Base-by-base conservation (phyloP, 805 yeast species). In the Ogataea salicorniae region DNA sequence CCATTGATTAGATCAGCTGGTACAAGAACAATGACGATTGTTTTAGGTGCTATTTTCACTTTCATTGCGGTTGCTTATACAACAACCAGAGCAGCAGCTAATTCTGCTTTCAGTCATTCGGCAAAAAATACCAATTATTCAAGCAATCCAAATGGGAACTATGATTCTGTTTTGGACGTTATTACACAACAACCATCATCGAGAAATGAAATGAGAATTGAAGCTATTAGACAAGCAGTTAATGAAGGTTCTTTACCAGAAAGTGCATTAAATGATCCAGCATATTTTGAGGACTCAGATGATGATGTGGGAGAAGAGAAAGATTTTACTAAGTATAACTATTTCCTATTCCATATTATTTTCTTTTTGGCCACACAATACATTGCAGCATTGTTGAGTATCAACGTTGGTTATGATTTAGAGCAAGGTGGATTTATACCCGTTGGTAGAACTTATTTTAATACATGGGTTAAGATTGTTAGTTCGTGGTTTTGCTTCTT, bases 291-390 rank as follows among this genome's bases (percentile, higher is more conserved):
- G 38, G 72, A 67, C 37, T 77, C 69, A 4, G 60, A 53, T 17
- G 69, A 64, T 36, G 76, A 68, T 18, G 71, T 69, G 18, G 89
- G 83, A 52, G 87, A 81, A 42, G 87, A 83, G 54, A 66, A 74
- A 50, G 66, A 68, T 41, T 71, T 75, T 41, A 88, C 92, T 1
- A 84, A 83, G 62, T 91, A 91, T 70, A 89, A 87, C 66, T 91
- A 91, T 66, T 74, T 88, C 6, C 69, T 92, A 41, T 94, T 94
- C 75, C 99, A 94, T 65, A 63, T 92, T 33, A 87, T 94, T 29
- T 94, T 94, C 74, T 83, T 94, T 64, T 72, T 94, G 51, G 99
- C 99, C 0, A 92, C 99, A 1, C 98, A 92, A 66, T 95, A 95
- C 79, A 90, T 91, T 39, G 97, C 98, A 1, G 89, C 97, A 0